phyloP scores from a whole-genome alignment of 495 filamentous ascomycete genomes.

The Daldinia loculata region DNA sequence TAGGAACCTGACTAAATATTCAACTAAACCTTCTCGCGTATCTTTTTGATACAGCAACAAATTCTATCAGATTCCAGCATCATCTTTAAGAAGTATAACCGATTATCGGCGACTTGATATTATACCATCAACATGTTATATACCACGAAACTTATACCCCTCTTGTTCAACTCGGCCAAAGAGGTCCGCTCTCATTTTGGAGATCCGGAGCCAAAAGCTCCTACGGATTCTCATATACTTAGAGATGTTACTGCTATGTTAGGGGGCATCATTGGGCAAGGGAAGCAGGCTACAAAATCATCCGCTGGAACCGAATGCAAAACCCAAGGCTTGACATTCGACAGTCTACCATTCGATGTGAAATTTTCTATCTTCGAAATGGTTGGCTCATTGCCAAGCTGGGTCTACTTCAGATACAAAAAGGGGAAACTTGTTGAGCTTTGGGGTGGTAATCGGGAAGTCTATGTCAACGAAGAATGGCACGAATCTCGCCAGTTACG shows the following conservation, averaged over 20 bases:
- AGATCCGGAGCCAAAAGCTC: background rate
- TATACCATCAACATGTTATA: too few relatives aligned
- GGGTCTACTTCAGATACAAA: conserved; percentile 16
- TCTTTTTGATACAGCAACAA: background rate
- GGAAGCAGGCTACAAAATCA: background rate
- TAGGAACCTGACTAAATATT: background rate
- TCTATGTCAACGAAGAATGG: conserved; percentile 20
- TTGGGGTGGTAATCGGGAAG: background rate
- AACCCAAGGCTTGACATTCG: background rate
- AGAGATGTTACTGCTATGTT: too few relatives aligned
- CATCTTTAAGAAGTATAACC: too few relatives aligned
- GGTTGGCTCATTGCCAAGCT: conserved; percentile 7
- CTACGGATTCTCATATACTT: background rate
- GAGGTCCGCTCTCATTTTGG: too few relatives aligned
- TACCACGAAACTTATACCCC: too few relatives aligned
- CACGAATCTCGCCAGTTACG: conserved; percentile 1
- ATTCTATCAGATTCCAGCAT: background rate
- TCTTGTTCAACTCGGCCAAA: too few relatives aligned
- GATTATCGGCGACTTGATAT: too few relatives aligned
- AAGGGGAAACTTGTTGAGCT: background rate
- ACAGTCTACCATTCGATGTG: conserved; percentile 15
- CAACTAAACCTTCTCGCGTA: background rate
- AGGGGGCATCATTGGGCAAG: background rate
- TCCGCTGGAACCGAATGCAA: background rate
- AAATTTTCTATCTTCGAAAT: conserved; percentile 13